Evolutionary conservation across 1,284 basidiomycete genomes (phyloP), one percentile per base, ranked within the genome.

Genomic region (Sutorius eximius): DNA sequence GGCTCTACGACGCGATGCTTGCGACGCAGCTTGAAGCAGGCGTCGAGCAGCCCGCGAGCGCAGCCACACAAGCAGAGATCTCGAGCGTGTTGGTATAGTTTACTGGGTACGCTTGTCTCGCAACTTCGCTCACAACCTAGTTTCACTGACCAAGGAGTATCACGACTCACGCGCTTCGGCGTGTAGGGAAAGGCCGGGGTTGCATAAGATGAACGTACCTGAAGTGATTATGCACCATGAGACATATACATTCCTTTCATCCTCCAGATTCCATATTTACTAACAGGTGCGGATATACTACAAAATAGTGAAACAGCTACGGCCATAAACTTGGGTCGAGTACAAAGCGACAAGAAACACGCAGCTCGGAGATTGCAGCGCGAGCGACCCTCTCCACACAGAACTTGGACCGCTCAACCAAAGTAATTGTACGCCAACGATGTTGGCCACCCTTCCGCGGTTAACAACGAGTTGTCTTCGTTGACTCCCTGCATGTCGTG

Each of bases 401-500:
- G 5, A 32, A 22, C 16, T n/a, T 16, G 16, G 5, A 11, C 32
- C 38, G 16, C 13, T 67, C 52, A 64, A 43, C 66, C 66, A 62
- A 71, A 71, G 51, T 67, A 67, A 53, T 60, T 56, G 24, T 67
- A 66, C 27, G 82, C 87, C n/a, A 89, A 80, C 5, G 63, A 66
- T 36, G 77, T 87, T 16, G 82, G 83, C 40, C 57, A 34, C 43
- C 75, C 77, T 48, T 72, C 64, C 36, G 53, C 18, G 12, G 51
- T 61, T 73, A 87, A 74, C 50, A 89, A 75, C 47, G 77, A 75
- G 73, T 93, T 89, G 44, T 73, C 68, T 27, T 73, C 61, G 75
- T 89, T 86, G 66, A 91, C 87, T 51, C 83, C 82, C 56, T 78
- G 75, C 80, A 93, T 80, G 65, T 89, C 72, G 56, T 80, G 67